phyloP scores from a whole-genome alignment of 495 filamentous ascomycete genomes.

The Durotheca rogersii region DNA sequence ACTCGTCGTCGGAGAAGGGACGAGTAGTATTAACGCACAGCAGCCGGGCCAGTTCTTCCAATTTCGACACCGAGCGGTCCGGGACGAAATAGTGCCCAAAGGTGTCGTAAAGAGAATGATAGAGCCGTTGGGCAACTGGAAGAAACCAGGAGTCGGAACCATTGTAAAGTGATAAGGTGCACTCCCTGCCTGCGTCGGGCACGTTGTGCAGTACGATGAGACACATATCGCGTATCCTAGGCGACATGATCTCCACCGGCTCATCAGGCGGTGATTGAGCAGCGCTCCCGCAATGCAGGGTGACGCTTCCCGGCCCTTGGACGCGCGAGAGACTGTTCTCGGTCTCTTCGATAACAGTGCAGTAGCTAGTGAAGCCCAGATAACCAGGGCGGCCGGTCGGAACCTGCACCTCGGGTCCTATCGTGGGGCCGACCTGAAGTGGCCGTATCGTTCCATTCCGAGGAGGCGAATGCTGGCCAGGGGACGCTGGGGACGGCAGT shows the following conservation, averaged over 20 bases:
- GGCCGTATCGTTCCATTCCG: background rate
- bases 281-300: slow-evolving; percentile 36
- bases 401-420: slow-evolving; percentile 35
- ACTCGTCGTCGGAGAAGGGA: slow-evolving; percentile 34
- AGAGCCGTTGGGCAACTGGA: slow-evolving; percentile 10
- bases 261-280: slow-evolving; percentile 5
- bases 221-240: slow-evolving; percentile 37
- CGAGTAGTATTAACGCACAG: slow-evolving; percentile 30
- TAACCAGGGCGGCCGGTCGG: slow-evolving; percentile 48
- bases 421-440: slow-evolving; percentile 2
- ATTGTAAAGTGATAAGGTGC: slow-evolving; percentile 33
- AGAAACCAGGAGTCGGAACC: slow-evolving; percentile 29
- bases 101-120: slow-evolving; percentile 14
- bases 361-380: slow-evolving; percentile 53
- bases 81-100: slow-evolving; percentile 24
- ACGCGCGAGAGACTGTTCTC: slow-evolving; percentile 33
- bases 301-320: slow-evolving; percentile 10
- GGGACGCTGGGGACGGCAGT: slow-evolving; percentile 14
- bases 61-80: slow-evolving; percentile 1
- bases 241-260: slow-evolving; percentile 4
- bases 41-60: slow-evolving; percentile 26
- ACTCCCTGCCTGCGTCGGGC: slow-evolving; percentile 37
- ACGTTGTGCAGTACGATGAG: slow-evolving; percentile 47
- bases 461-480: background rate
- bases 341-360: slow-evolving; percentile 48